phyloP scores from a whole-genome alignment of 2,329 filamentous ascomycete genomes.

The Botrytis cinerea region DNA sequence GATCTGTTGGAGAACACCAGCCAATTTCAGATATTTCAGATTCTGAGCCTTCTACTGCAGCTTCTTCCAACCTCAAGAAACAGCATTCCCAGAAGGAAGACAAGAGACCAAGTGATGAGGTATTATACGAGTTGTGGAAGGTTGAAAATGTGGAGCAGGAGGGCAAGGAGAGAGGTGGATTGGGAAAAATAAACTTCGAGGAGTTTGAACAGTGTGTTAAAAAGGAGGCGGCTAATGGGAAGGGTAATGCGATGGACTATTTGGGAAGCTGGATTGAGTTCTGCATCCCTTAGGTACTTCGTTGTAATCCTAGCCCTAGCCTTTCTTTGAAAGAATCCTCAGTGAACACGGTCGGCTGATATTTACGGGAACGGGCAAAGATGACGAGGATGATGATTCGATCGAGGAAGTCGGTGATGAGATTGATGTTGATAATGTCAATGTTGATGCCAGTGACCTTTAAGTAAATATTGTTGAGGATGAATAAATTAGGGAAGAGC shows the following conservation, averaged over 20 bases:
- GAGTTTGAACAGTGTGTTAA: slow-evolving; percentile 81
- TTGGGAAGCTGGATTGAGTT: slow-evolving; percentile 90
- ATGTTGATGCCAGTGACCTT: not conserved
- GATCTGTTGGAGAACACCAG: not conserved
- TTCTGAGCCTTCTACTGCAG: slow-evolving; percentile 2
- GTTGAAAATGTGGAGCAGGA: slow-evolving; percentile 48
- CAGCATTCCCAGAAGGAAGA: slow-evolving; percentile 9
- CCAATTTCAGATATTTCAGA: not conserved
- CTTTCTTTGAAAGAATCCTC: not conserved
- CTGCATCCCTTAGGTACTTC: slow-evolving; percentile 54
- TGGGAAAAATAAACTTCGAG: slow-evolving; percentile 72
- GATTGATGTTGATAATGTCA: not conserved
- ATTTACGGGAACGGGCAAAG: not conserved
- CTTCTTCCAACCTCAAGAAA: not conserved
- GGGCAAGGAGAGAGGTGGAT: slow-evolving; percentile 71
- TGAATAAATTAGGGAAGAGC: not conserved
- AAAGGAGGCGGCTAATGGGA: slow-evolving; percentile 51
- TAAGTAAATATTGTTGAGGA: not conserved
- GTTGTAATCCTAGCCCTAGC: not conserved
- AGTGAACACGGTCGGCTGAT: not conserved
- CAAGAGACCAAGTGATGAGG: slow-evolving; percentile 22
- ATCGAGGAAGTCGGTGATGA: not conserved
- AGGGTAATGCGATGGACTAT: slow-evolving; percentile 70
- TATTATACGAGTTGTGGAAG: slow-evolving; percentile 34
- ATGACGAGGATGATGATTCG: not conserved